Conservation (phyloP, 495 filamentous ascomycete species). For the Penicillium canariense region DNA sequence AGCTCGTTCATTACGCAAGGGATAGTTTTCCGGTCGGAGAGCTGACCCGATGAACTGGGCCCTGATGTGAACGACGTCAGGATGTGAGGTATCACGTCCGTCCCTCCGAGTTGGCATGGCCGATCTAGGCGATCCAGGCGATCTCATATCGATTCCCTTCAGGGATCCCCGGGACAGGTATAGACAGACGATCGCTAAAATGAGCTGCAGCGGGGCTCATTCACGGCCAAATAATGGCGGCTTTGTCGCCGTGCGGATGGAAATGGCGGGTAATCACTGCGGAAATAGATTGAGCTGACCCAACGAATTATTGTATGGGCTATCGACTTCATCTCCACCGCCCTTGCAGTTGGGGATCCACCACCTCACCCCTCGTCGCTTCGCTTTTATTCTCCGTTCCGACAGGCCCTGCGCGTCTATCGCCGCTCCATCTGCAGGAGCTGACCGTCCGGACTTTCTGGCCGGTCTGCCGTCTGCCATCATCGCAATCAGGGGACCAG, state of each 20-base stretch:
- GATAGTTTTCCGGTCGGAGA: neutral
- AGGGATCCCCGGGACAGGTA: slow-evolving; percentile 22
- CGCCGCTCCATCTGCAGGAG: neutral
- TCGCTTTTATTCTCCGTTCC: slow-evolving; percentile 2
- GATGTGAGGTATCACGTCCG: slow-evolving; percentile 27
- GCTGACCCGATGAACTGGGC: slow-evolving; percentile 4
- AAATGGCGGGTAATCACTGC: too few relatives aligned
- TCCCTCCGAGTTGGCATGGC: slow-evolving; percentile 7
- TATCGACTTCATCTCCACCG: neutral
- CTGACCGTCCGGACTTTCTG: neutral
- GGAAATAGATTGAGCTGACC: too few relatives aligned
- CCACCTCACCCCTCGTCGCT: neutral
- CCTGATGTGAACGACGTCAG: slow-evolving; percentile 9
- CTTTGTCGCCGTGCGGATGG: neutral
- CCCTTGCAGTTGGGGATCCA: neutral
- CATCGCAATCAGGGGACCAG: neutral
- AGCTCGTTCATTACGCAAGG: slow-evolving; percentile 13
- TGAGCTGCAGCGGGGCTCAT: slow-evolving; percentile 2
- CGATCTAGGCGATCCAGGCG: slow-evolving; percentile 11
- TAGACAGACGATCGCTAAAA: slow-evolving; percentile 17
- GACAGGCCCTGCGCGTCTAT: neutral
- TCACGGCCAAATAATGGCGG: too few relatives aligned
- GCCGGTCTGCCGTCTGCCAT: neutral
- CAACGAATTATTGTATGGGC: too few relatives aligned
- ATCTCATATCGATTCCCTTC: neutral